Evolutionary conservation across 106 monocot genomes (phyloP).

Genomic region (Posidonia australis): DNA sequence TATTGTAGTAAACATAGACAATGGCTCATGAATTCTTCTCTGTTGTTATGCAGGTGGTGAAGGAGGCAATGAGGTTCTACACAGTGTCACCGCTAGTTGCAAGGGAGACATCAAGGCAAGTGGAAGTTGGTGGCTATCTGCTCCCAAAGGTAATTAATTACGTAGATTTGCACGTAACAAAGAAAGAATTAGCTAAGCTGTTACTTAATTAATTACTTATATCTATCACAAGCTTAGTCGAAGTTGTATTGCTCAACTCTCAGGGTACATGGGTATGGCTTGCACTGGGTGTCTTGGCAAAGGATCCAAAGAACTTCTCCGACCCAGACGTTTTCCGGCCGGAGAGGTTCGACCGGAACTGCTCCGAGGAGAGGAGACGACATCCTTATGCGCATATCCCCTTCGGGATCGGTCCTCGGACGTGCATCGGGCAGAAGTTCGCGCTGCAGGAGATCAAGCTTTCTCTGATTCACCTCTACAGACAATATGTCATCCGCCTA

Average conservation of each 20-base stretch:
- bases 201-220: no score
- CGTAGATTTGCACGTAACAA: no score
- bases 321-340: constrained; percentile 62
- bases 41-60: constrained; percentile 48
- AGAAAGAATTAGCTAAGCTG: no score
- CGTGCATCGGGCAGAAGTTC: constrained; percentile 84
- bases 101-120: constrained; percentile 56
- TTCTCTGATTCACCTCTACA: constrained; percentile 53
- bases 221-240: neutral
- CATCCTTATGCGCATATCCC: constrained; percentile 87
- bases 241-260: neutral
- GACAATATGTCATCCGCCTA: constrained; percentile 36
- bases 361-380: constrained; percentile 53
- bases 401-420: constrained; percentile 70
- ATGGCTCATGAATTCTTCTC: no score
- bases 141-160: constrained; percentile 66
- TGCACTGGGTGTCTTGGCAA: constrained; percentile 73
- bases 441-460: constrained; percentile 73
- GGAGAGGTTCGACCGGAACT: constrained; percentile 58
- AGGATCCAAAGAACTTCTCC: constrained; percentile 61
- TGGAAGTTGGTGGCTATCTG: constrained; percentile 58
- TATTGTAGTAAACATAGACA: no score
- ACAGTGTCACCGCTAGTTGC: constrained; percentile 78
- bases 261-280: constrained; percentile 89
- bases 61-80: constrained; percentile 79